Conservation (phyloP, 1,284 basidiomycete species). For the Ganoderma sinense region DNA sequence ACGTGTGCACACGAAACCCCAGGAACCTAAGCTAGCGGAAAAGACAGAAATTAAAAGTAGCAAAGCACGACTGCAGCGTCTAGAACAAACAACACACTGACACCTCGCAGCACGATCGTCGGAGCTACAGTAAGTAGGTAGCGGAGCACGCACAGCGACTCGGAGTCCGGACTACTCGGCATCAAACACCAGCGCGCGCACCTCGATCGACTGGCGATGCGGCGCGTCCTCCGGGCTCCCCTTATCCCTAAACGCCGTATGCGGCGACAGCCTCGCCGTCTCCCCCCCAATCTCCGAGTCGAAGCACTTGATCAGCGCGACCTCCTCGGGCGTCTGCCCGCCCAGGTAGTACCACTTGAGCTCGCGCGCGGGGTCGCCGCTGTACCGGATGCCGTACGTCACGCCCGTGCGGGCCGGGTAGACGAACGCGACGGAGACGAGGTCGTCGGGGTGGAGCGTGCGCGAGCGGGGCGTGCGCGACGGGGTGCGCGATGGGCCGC, state of each 20-base stretch:
- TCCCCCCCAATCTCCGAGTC: conserved; percentile 45
- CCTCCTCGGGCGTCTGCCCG: conserved; percentile 55
- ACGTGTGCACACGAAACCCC: no score
- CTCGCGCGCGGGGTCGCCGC: conserved; percentile 36
- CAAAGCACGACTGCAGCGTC: no score
- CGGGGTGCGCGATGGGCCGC: conserved; percentile 56
- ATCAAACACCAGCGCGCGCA: conserved; percentile 50
- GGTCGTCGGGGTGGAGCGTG: conserved; percentile 35
- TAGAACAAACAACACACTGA: no score
- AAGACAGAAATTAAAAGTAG: no score
- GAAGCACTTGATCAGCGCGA: conserved; percentile 57
- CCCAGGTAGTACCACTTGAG: conserved; percentile 58
- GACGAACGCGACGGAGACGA: conserved; percentile 44
- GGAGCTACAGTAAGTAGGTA: no score
- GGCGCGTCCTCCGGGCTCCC: conserved; percentile 48
- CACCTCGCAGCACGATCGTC: no score
- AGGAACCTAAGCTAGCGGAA: no score
- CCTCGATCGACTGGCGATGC: conserved; percentile 51
- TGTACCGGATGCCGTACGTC: conserved; percentile 47
- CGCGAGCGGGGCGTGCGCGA: conserved; percentile 56
- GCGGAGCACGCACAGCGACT: no score
- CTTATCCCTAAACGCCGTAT: conserved; percentile 53
- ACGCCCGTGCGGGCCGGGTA: conserved; percentile 45
- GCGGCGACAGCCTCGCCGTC: conserved; percentile 52
- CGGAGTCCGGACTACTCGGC: conserved; percentile 34